phyloP scores from a whole-genome alignment of 1,284 basidiomycete species.

The Pseudozyma pruni region DNA sequence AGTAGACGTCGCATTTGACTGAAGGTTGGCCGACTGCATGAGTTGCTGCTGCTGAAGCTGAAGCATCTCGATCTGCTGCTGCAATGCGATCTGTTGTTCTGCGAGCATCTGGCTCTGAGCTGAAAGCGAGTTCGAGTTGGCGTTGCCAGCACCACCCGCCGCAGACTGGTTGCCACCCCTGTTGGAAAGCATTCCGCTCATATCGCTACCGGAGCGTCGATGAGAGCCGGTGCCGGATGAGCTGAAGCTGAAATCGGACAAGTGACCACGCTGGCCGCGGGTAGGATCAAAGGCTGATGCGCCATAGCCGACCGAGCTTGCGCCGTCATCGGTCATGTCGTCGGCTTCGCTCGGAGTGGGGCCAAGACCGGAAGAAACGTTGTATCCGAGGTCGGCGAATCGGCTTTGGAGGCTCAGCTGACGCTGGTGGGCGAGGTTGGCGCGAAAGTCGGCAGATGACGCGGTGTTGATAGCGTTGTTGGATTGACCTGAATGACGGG shows the following conservation, averaged over 20 bases:
- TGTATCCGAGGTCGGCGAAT: constrained; percentile 61
- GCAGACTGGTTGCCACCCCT: constrained; percentile 41
- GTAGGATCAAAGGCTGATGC: constrained; percentile 57
- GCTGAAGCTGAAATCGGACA: constrained; percentile 36
- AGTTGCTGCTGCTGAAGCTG: constrained; percentile 69
- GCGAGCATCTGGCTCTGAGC: constrained; percentile 73
- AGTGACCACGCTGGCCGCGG: constrained; percentile 36
- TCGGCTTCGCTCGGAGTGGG: constrained; percentile 39
- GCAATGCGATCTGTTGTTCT: constrained; percentile 69
- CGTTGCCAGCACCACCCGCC: constrained; percentile 83
- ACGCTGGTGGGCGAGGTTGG: constrained; percentile 47
- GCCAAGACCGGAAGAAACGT: constrained; percentile 29
- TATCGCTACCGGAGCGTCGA: constrained; percentile 57
- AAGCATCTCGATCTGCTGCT: constrained; percentile 70
- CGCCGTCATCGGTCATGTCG: constrained; percentile 54
- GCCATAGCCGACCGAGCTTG: constrained; percentile 57
- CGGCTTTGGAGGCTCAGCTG: constrained; percentile 56
- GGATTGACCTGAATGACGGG: constrained; percentile 46
- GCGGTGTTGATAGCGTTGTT: constrained; percentile 16
- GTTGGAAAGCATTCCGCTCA: constrained; percentile 43
- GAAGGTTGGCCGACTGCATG: constrained; percentile 64
- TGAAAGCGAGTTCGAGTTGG: constrained; percentile 72
- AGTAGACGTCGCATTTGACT: not conserved
- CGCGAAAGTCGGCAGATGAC: constrained; percentile 30
- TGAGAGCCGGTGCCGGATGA: constrained; percentile 38